A percentile compares a stretch with the other conserved stretches of the same genome.
phyloP scores from a whole-genome alignment of 78 protist species.

The Speleostelium caveatum region DNA sequence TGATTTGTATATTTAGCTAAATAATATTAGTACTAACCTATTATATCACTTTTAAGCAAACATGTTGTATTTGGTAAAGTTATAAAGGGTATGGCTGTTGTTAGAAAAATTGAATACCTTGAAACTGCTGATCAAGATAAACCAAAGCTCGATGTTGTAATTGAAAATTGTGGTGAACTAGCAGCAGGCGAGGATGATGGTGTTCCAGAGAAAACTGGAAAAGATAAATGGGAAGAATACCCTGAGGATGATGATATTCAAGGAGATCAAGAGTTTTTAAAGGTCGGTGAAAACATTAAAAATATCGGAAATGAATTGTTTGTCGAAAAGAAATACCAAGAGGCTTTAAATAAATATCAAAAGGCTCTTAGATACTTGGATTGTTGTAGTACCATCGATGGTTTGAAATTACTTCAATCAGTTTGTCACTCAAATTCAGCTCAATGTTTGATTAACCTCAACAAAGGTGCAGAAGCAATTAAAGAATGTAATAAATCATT shows the following conservation, averaged over 20 bases:
- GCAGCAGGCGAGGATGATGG: conserved; percentile 68
- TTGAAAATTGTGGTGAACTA: conserved; percentile 82
- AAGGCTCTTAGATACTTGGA: conserved; percentile 71
- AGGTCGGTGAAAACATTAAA: conserved; percentile 59
- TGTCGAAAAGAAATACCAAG: background rate
- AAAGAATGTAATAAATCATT: conserved; percentile 9
- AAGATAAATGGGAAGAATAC: conserved; percentile 54
- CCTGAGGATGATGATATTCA: conserved; percentile 25
- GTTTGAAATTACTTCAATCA: conserved; percentile 2
- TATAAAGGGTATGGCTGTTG: conserved; percentile 88
- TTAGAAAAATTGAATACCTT: conserved; percentile 82
- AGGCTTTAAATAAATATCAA: conserved; percentile 50
- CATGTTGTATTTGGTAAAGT: conserved; percentile 99
- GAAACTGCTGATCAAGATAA: conserved; percentile 49
- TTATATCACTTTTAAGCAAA: conserved; percentile 11
- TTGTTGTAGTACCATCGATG: conserved; percentile 35
- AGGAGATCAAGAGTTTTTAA: conserved; percentile 38
- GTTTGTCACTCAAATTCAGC: conserved; percentile 46
- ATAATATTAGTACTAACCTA: background rate
- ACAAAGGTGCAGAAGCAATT: conserved; percentile 2
- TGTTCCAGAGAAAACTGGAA: conserved; percentile 26
- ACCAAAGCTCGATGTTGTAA: conserved; percentile 63
- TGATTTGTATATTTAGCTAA: too few species aligned
- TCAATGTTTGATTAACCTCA: conserved; percentile 17
- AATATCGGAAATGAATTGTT: conserved; percentile 62